A percentile compares a stretch with the other conserved stretches of the same genome.
Conservation (phyloP, 2,329 filamentous ascomycete genomes). For the Sporothrix pseudoabietina region DNA sequence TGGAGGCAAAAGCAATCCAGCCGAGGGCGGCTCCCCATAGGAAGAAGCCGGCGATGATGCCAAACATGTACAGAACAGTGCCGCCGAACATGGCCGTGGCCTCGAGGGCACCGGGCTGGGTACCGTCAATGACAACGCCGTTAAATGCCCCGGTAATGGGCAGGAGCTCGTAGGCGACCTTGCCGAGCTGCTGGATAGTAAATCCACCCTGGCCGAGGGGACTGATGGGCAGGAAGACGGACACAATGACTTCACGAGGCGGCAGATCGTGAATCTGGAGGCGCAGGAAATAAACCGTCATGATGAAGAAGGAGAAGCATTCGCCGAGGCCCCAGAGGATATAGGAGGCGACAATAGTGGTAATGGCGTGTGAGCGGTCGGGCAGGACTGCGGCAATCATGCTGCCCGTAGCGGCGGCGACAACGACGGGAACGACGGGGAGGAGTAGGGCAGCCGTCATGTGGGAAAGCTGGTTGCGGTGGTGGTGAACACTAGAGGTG, state of each 20-base stretch:
- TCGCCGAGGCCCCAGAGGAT: conserved; percentile 68
- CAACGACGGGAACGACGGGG: conserved; percentile 63
- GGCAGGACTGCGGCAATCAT: conserved; percentile 63
- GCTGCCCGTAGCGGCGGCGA: conserved; percentile 65
- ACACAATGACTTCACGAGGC: conserved; percentile 65
- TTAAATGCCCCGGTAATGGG: conserved; percentile 45
- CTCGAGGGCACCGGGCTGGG: conserved; percentile 43
- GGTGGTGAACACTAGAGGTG: conserved; percentile 34
- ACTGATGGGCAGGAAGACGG: conserved; percentile 63
- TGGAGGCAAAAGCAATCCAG: conserved; percentile 43
- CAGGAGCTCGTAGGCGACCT: conserved; percentile 43
- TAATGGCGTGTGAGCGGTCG: conserved; percentile 56
- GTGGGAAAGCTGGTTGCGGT: conserved; percentile 42
- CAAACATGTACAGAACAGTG: conserved; percentile 57
- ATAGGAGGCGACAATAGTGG: conserved; percentile 66
- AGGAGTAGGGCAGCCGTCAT: conserved; percentile 64
- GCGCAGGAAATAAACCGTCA: conserved; percentile 70
- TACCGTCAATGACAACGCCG: conserved; percentile 24
- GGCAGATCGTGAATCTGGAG: conserved; percentile 68
- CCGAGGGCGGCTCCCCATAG: conserved; percentile 44
- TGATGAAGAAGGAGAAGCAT: conserved; percentile 60
- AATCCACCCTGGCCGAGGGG: conserved; percentile 65
- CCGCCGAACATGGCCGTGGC: conserved; percentile 48
- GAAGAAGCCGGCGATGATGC: conserved; percentile 44
- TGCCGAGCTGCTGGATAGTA: conserved; percentile 49